Evolutionary conservation across 1,284 basidiomycete species (phyloP), one percentile per base, ranked within the genome.

Genomic region (Pseudozyma tsukubaensis): DNA sequence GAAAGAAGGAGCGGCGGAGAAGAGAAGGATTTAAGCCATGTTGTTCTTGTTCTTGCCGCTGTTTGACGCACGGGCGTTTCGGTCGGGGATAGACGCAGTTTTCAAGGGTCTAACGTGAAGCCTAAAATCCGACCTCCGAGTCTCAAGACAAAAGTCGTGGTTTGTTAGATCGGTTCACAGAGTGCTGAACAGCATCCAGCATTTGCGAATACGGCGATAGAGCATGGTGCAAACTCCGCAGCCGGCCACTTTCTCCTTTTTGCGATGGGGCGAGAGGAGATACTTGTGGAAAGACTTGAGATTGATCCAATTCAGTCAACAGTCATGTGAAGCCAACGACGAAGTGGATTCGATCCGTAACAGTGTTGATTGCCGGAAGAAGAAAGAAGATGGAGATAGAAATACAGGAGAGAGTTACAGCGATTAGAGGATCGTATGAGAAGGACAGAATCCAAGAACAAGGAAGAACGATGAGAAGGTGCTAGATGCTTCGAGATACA

Each of bases 361-460:
- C 37, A 29, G 24, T 29, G 24, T 39, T n/a, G 37, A 39, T 39
- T 39, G 13, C 11, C 16, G 37, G 37, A 39, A 2, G 10, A 8
- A 19, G 42, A 49, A 6, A 8, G 9, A 16, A 39, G 35, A 21
- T 32, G 35, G 34, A 50, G 49, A 44, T 60, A 54, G 59, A 60
- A 60, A 60, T 60, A 60, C 59, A 53, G 39, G 13, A 14, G n/a
- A n/a, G 16, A 16, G 19, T 13, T 8, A 43, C 19, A 16, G 42
- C 9, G 42, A 43, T 18, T 14, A 44, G 44, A 29, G 11, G 24
- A n/a, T 13, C 19, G 21, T 16, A 16, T 16, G 43, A 29, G 13
- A 12, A 29, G 21, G 21, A 24, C 24, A 47, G 21, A 29, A 19
- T 4, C n/a, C 14, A 29, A 47, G 16, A 43, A 43, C 18, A 45